Evolutionary conservation across 495 filamentous ascomycete genomes (phyloP), one percentile per base, ranked within the genome.

Genomic region (Penicillium pancosmium): DNA sequence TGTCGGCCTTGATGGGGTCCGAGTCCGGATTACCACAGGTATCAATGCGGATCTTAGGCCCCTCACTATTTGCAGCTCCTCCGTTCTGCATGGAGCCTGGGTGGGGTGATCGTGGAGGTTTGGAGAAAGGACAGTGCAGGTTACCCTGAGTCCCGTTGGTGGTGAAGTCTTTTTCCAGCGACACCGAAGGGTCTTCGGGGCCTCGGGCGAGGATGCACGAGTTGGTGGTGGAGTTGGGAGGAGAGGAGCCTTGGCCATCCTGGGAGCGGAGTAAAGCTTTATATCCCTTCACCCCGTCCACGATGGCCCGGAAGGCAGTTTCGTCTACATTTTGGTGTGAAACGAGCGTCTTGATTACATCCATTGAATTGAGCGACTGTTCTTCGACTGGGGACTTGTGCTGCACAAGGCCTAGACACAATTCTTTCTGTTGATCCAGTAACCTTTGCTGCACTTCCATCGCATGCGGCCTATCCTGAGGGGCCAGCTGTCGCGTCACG

Each of bases 1-100:
- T 57, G 46, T 82, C 78, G 19, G 77, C 73, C 58, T 76, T 73
- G 63, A 82, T 80, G 13, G 79, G 78, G 44, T 79, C 76, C 70
- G 77, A 47, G 31, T 71, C 66, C 41, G 68, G 70, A 48, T 76
- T 70, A 19, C 69, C 76, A 49, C 73, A 78, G 25, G 68, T 68
- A 41, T 69, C 64, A 19, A 75, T 68, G 16, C 58, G 64, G 38
- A 61, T 59, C 40, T 73, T 69, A n/a, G 68, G 64, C 16, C 65
- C 62, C 47, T 68, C 61, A 47, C 64, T 68, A 53, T 68, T 68
- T 43, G 46, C 35, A 34, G 61, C 54, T 38, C 68, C 69, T 51
- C 69, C 46, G 46, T 48, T 48, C 21, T 48, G 46, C 46, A 48
- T 27, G 6, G 46, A 48, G 21, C 7, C 46, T 4, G 46, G 46